A percentile compares a stretch with the other conserved stretches of the same genome.
These are phyloP conservation scores for Edaphochlamys debaryana DNA, from an alignment of 139 green algal genomes.

Conservation along the genomic window DNA sequence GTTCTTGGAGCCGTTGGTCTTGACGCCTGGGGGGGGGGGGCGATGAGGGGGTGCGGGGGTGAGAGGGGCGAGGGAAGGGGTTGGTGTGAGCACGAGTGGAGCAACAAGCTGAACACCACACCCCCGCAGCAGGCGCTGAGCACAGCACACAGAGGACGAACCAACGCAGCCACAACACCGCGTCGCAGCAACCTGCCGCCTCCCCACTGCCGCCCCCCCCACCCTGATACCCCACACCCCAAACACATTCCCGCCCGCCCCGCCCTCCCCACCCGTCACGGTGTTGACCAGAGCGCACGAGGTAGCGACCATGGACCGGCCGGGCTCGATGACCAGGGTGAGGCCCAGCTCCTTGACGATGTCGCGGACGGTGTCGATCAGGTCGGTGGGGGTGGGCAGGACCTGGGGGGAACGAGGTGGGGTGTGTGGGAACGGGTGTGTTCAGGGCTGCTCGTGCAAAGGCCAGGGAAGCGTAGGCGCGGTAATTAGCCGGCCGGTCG, in stretches of 20 bases:
- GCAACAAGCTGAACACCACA: too few relatives aligned
- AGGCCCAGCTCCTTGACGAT: conserved; percentile 82
- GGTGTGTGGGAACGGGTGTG: too few relatives aligned
- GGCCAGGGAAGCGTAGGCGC: too few relatives aligned
- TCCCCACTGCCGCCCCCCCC: too few relatives aligned
- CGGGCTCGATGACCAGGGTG: conserved; percentile 96
- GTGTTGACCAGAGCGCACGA: conserved; percentile 84
- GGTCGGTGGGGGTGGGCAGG: conserved; percentile 90
- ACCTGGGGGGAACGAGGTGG: not conserved
- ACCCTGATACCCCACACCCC: too few relatives aligned
- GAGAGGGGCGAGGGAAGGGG: not conserved
- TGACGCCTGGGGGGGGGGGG: conserved; percentile 71
- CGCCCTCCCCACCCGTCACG: conserved; percentile 71
- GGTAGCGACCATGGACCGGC: conserved; percentile 92
- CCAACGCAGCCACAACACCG: too few relatives aligned
- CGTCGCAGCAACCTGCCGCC: too few relatives aligned
- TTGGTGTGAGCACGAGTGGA: not conserved
- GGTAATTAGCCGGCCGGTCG: too few relatives aligned
- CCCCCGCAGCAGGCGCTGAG: too few relatives aligned
- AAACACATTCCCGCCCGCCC: too few relatives aligned
- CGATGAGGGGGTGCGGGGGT: not conserved
- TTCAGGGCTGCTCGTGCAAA: too few relatives aligned
- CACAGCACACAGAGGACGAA: too few relatives aligned
- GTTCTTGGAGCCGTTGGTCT: conserved; percentile 98
- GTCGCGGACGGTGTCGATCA: conserved; percentile 92